Base-by-base conservation (phyloP, 345 rosid genomes). In the Eucalyptus rudis region DNA sequence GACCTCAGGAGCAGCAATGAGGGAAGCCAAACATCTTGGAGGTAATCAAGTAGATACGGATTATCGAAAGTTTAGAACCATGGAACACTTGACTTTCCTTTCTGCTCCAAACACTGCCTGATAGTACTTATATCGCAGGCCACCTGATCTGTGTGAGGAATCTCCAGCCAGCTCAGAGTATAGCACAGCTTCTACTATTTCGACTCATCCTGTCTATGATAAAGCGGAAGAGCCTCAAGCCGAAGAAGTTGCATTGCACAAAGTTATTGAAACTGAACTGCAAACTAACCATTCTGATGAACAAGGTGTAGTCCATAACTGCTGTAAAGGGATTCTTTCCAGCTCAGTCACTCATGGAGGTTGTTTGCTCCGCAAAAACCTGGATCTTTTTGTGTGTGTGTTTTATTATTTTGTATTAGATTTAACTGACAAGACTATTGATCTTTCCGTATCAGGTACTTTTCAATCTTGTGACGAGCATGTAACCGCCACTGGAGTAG, bases 101-200 rank as follows among this genome's bases (percentile, higher is more conserved):
- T 71, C 83, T 71, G 45, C 45, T 71, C 83, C 83, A 71, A 36
- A 36, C 83, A 22, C 85, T 71, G 43, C 66, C 31, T 66, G 59
- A 43, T 29, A 45, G 50, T 89, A 79, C 87, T 71, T 59, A 89
- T 58, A 83, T 89, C 91, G 89, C 86, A 96, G 98, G 96, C 98
- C 94, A 92, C 98, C 96, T 79, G 96, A 91, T 93, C 94, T 95
- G 19, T 94, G 94, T 71, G 96, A 96, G 91, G 98, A 89, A 52
- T 94, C 99, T 90, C 96, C 98, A 68, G 95, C 95, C 89, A 98
- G 98, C 91, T 98, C 99, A 59, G 98, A 95, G 56, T 94, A 94
- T 83, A 98, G 99, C 87, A 94, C 98, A 89, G 99, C 98, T 87
- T 98, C 99, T 88, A 95, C 95, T 68, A 71, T 91, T 43, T 88